These are phyloP conservation scores for Rhizopus microsporus DNA, from an alignment of 371 early-diverging fungal genomes.

Conservation along the genomic window DNA sequence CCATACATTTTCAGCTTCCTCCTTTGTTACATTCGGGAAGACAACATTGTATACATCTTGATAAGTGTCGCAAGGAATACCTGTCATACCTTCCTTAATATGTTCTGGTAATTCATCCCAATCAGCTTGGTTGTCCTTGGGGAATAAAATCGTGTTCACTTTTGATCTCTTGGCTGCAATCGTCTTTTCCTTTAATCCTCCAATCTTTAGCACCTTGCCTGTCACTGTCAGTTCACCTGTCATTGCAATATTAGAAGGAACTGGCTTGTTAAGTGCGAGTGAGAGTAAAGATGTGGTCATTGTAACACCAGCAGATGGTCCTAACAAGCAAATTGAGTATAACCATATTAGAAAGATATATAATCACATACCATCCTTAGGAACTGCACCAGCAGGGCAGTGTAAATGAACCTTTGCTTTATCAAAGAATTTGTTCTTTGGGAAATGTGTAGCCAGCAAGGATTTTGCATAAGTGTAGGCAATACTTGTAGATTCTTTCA, in stretches of 20 bases:
- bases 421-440: conserved; percentile 89
- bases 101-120: conserved; percentile 95
- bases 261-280: conserved; percentile 77
- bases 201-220: conserved; percentile 95
- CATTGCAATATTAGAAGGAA: conserved; percentile 88
- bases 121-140: conserved; percentile 85
- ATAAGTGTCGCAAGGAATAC: conserved; percentile 85
- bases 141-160: conserved; percentile 87
- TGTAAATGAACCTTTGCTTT: conserved; percentile 91
- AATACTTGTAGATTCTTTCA: conserved; percentile 96
- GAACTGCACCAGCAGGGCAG: conserved; percentile 97
- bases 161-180: conserved; percentile 97
- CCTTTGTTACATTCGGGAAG: conserved; percentile 23
- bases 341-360: conserved; percentile 2
- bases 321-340: conserved; percentile 29
- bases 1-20: conserved; percentile 28
- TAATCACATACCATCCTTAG: conserved; percentile 83
- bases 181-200: conserved; percentile 96
- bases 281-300: conserved; percentile 95
- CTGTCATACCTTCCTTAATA: conserved; percentile 87
- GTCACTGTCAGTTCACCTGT: conserved; percentile 97
- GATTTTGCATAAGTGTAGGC: conserved; percentile 93
- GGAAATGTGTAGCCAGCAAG: conserved; percentile 69
- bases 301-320: conserved; percentile 95
- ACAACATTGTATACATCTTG: conserved; percentile 61